Base-by-base conservation (phyloP, 2,329 filamentous ascomycete genomes). In the Sclerotinia minor region DNA sequence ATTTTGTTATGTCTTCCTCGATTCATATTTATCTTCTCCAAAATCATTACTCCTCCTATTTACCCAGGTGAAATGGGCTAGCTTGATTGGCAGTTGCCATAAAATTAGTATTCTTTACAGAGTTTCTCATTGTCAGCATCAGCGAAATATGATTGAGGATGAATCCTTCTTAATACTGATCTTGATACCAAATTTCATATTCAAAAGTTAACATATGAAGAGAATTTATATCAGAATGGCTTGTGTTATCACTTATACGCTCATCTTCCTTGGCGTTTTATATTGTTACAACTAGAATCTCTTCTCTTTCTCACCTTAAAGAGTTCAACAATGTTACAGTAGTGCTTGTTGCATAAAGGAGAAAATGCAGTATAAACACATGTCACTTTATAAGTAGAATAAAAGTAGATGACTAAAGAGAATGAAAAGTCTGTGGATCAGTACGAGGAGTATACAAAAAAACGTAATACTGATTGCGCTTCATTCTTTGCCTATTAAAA, bases 21-120 rank as follows among this genome's bases (percentile, higher is more conserved):
- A 47, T n/a, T n/a, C 26, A n/a, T 15, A 5, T 17, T 17, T 35
- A n/a, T 38, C 1, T 21, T 5, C 13, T 50, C 17, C 32, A 3
- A 38, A n/a, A 19, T 24, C 21, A 35, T 8, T 50, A 11, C 5
- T 50, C 24, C 59, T 50, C n/a, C 32, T 24, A 21, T 38, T 49
- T 6, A 21, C 13, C 6, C 17, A 50, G 47, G 15, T 3, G 7
- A 2, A 3, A 21, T 63, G 29, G 38, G 45, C 45, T 59, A 50
- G 17, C 32, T 26, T 15, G 19, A 63, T 38, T 50, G 59, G 59
- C 45, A 63, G 59, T 50, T 63, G 45, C 59, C 29, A 38, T 50
- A 61, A 35, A 35, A 19, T n/a, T 9, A 35, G 21, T 47, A 61
- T 32, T 3, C 49, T 49, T 7, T 3, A n/a, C 19, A 6, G 44